These are phyloP conservation scores for Malus domestica DNA, from an alignment of 306 rosid species.

Conservation along the genomic window DNA sequence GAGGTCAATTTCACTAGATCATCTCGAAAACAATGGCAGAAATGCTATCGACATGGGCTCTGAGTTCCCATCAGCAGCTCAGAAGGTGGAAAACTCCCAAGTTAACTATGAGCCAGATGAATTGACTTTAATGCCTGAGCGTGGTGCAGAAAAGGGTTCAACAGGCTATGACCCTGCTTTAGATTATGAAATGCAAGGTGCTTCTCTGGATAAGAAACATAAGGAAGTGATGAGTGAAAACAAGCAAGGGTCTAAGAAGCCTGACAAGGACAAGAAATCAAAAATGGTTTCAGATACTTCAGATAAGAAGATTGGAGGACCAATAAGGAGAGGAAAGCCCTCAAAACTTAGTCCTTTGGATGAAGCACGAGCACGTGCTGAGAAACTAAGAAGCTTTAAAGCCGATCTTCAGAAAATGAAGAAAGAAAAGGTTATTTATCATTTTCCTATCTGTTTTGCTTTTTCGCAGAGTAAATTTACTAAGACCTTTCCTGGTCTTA, in stretches of 20 bases:
- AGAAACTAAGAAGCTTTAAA: slow-evolving; percentile 72
- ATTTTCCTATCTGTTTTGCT: neutral
- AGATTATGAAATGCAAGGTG: slow-evolving; percentile 74
- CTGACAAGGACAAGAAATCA: slow-evolving; percentile 56
- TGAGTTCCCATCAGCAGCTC: slow-evolving; percentile 48
- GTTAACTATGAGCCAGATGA: slow-evolving; percentile 70
- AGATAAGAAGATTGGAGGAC: slow-evolving; percentile 64
- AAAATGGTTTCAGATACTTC: slow-evolving; percentile 44
- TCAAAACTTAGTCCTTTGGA: slow-evolving; percentile 88
- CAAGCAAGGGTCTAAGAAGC: slow-evolving; percentile 50
- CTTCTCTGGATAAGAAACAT: slow-evolving; percentile 36
- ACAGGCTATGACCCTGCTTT: slow-evolving; percentile 74
- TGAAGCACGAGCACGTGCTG: slow-evolving; percentile 95
- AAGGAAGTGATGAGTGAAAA: slow-evolving; percentile 33
- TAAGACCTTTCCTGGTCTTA: neutral
- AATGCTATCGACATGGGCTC: slow-evolving; percentile 76
- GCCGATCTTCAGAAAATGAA: slow-evolving; percentile 96
- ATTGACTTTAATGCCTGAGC: slow-evolving; percentile 74
- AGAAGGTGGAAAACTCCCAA: slow-evolving; percentile 38
- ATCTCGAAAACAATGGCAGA: slow-evolving; percentile 46
- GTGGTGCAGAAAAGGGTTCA: slow-evolving; percentile 57
- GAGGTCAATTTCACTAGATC: slow-evolving; percentile 48
- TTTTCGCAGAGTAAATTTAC: neutral
- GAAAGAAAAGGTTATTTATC: slow-evolving; percentile 78
- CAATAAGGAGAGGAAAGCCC: slow-evolving; percentile 76